These are phyloP conservation scores for Lanmaoa pseudosensibilis DNA, from an alignment of 768 basidiomycete species.

Conservation along the genomic window DNA sequence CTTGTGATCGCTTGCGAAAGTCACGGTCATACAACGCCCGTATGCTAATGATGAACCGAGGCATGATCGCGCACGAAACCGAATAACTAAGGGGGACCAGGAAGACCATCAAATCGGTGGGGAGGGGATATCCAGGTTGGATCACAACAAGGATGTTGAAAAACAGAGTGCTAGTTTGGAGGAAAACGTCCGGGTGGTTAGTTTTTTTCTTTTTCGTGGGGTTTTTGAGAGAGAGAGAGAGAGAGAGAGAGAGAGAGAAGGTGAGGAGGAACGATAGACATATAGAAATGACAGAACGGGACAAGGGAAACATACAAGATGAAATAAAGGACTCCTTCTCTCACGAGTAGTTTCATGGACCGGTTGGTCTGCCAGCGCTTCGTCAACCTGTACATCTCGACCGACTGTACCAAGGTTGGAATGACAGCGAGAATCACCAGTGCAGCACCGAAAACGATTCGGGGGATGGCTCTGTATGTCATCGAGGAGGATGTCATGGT, in stretches of 20 bases:
- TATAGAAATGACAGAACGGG: not conserved
- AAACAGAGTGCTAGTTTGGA: not conserved
- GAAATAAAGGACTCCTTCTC: constrained; percentile 18
- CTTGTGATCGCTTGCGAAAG: not conserved
- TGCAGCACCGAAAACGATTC: not conserved
- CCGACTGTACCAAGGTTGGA: not conserved
- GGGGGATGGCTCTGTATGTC: constrained; percentile 8
- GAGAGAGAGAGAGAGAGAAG: not conserved
- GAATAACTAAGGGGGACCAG: not conserved
- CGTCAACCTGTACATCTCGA: constrained; percentile 8
- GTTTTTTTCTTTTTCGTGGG: not conserved
- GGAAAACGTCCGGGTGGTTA: not conserved
- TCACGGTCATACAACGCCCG: constrained; percentile 6
- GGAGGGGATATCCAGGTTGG: not conserved
- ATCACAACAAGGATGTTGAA: not conserved
- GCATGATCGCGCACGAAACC: constrained; percentile 2
- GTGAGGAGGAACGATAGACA: not conserved
- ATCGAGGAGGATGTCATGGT: not conserved
- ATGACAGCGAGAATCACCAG: constrained; percentile 5
- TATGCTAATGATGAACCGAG: constrained; percentile 17
- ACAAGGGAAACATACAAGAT: constrained; percentile 6
- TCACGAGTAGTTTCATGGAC: constrained; percentile 1
- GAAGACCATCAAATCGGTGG: not conserved
- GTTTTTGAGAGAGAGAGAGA: not conserved
- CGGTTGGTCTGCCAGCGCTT: constrained; percentile 9